Conservation (phyloP, 352 stramenopile species). For the Blastocystis sp. region DNA sequence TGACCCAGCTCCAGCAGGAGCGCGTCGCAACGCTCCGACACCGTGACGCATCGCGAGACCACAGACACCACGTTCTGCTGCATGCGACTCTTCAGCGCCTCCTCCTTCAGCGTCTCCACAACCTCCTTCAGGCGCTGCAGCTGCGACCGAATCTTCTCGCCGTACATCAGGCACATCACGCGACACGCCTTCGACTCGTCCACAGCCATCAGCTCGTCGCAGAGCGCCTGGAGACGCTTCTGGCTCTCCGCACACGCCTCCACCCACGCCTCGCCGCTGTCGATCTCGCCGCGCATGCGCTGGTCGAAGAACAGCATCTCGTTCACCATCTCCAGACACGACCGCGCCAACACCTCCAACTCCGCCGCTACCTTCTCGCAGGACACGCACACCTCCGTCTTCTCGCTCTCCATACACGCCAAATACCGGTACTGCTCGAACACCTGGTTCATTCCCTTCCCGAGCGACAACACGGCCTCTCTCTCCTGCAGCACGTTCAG, state of each 20-base stretch:
- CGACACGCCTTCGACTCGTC: constrained; percentile 8
- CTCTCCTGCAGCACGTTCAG: constrained; percentile 47
- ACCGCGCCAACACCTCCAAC: constrained; percentile 22
- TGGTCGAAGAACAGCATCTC: constrained; percentile 64
- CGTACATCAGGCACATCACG: constrained; percentile 3
- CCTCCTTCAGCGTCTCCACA: not conserved
- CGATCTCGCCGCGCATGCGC: constrained; percentile 7
- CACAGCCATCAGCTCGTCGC: not conserved
- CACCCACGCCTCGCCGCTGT: not conserved
- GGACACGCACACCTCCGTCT: not conserved
- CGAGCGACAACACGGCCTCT: constrained; percentile 25
- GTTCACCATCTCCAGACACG: constrained; percentile 21
- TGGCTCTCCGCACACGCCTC: constrained; percentile 15
- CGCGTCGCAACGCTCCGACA: not conserved
- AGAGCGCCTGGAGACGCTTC: not conserved
- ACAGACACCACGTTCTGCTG: not conserved
- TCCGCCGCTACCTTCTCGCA: not conserved
- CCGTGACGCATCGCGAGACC: not conserved
- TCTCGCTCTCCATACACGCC: not conserved
- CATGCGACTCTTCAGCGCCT: not conserved
- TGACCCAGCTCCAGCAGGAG: not conserved
- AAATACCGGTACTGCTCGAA: constrained; percentile 2
- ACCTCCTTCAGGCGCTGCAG: not conserved
- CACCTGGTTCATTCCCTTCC: not conserved
- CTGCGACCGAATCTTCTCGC: not conserved